These are phyloP conservation scores for Umbelopsis isabellina DNA, from an alignment of 192 early-diverging fungal species.

Conservation along the genomic window DNA sequence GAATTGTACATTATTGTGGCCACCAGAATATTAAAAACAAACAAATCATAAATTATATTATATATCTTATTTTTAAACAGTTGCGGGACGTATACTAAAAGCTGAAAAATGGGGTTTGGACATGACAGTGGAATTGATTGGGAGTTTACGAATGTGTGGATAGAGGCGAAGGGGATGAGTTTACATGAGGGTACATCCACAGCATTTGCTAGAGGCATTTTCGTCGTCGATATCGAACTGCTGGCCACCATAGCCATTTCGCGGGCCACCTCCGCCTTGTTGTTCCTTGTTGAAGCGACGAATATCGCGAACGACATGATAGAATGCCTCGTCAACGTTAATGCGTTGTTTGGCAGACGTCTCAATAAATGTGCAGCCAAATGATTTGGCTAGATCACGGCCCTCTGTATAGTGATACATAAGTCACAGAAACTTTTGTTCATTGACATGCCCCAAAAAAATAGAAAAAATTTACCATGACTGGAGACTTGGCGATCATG, in stretches of 20 bases:
- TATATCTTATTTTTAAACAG: constrained; percentile 8
- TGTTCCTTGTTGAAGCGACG: constrained; percentile 78
- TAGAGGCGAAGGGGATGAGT: background rate
- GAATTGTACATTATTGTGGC: constrained; percentile 18
- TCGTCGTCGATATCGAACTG: constrained; percentile 20
- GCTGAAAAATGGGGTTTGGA: background rate
- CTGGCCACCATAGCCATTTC: constrained; percentile 5
- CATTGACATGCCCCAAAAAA: background rate
- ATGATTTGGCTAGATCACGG: constrained; percentile 72
- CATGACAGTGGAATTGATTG: background rate
- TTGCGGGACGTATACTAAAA: background rate
- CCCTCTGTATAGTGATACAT: constrained; percentile 61
- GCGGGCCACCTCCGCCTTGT: constrained; percentile 29
- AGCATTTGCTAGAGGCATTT: constrained; percentile 14
- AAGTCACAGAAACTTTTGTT: background rate
- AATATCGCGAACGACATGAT: constrained; percentile 81
- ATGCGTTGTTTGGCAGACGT: constrained; percentile 85
- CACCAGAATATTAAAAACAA: constrained; percentile 21
- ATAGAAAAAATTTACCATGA: constrained; percentile 2
- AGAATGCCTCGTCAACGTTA: constrained; percentile 93
- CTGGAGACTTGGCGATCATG: constrained; percentile 80
- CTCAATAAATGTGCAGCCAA: constrained; percentile 84
- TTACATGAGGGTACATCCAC: constrained; percentile 32
- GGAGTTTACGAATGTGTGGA: background rate
- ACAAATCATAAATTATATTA: constrained; percentile 20